phyloP scores from a whole-genome alignment of 2,329 filamentous ascomycete genomes.

The Aspergillus aculeatinus region DNA sequence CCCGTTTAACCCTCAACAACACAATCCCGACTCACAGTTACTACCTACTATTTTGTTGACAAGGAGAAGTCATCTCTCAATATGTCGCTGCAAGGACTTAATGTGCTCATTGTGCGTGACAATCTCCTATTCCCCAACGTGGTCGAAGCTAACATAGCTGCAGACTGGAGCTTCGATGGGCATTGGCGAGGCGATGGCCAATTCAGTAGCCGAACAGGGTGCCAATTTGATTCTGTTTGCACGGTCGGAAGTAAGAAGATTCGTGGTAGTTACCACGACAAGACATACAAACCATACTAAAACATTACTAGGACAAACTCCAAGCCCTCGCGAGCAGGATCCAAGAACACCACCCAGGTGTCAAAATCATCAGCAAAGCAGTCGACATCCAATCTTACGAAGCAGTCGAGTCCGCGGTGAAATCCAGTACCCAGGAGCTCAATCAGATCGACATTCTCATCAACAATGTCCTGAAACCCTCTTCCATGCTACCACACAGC shows the following conservation, averaged over 20 bases:
- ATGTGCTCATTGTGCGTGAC: slow-evolving; percentile 8
- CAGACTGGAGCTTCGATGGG: slow-evolving; percentile 49
- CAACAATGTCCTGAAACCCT: slow-evolving; percentile 40
- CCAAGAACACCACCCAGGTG: background rate
- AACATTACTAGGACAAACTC: slow-evolving; percentile 22
- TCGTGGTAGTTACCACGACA: too few relatives aligned
- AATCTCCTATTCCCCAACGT: background rate
- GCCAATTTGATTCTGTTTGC: slow-evolving; percentile 47
- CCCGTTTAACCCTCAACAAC: background rate
- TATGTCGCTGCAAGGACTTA: slow-evolving; percentile 7
- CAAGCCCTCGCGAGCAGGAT: slow-evolving; percentile 7
- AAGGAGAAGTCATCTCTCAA: background rate
- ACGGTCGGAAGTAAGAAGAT: slow-evolving; percentile 32
- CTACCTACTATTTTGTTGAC: too few relatives aligned
- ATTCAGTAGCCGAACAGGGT: slow-evolving; percentile 37
- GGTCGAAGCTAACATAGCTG: background rate
- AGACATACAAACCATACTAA: background rate
- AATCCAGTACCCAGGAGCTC: slow-evolving; percentile 31
- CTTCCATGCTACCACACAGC: background rate
- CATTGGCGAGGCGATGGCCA: slow-evolving; percentile 48
- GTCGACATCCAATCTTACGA: slow-evolving; percentile 23
- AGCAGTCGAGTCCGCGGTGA: slow-evolving; percentile 29
- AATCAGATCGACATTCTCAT: slow-evolving; percentile 47
- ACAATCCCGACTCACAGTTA: background rate
- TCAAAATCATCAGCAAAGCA: slow-evolving; percentile 14